Evolutionary conservation across 2,329 filamentous ascomycete species (phyloP), one percentile per base, ranked within the genome.

Genomic region (Macroventuria anomochaeta): DNA sequence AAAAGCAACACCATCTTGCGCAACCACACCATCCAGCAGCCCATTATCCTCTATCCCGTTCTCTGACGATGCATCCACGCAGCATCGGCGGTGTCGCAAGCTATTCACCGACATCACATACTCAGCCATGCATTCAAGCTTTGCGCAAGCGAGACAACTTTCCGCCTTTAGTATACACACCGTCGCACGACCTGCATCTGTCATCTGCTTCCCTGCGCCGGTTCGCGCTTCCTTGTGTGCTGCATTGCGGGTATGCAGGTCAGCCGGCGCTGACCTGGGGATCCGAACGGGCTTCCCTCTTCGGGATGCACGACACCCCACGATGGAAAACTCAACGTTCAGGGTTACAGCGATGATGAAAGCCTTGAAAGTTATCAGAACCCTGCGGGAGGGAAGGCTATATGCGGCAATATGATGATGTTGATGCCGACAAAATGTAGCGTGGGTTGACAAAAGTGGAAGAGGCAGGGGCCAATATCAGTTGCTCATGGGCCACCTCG

Each of bases 181-280:
- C 8, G 7, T 43, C 25, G 25, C 25, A 37, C 10, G 21, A 21
- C 5, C 12, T 37, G 46, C 33, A 34, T 15, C 20, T 34, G 15
- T 31, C 46, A 36, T 31, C 21, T 34, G 26, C 2, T 23, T 11
- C 20, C 21, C 13, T 34, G 34, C 15, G 29, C 29, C 13, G 20
- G 12, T 28, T 20, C 21, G 21, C 3, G n/a, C 13, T 8, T 46
- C 29, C 13, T n/a, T 23, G 23, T 34, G 41, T 11, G 41, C 23
- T 40, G 54, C 46, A 31, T 37, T 57, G 26, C 49, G 41, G 49
- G 7, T 29, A 46, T 36, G 42, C 42, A 32, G 8, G n/a, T 42
- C 48, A 46, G 48, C 41, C 36, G 49, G 42, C 36, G 37, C 36
- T 37, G 29, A 37, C 31, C 26, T 52, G 48, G 48, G 48, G 48